phyloP scores from a whole-genome alignment of 1,284 basidiomycete species.

The Somion occarium region DNA sequence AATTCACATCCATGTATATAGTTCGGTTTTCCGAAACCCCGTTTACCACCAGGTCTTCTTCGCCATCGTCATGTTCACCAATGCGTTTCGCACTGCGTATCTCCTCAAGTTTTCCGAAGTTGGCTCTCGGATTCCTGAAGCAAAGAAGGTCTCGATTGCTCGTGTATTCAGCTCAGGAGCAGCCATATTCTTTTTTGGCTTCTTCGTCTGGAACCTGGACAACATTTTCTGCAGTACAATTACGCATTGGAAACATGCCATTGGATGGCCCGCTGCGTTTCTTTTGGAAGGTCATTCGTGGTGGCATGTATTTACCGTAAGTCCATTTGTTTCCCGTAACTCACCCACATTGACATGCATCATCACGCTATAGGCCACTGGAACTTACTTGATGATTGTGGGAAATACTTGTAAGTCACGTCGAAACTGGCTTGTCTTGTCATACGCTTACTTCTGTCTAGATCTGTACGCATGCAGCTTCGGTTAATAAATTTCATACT shows the following conservation, averaged over 20 bases:
- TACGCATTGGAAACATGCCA: conserved; percentile 45
- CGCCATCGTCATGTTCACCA: conserved; percentile 43
- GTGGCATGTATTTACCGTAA: conserved; percentile 68
- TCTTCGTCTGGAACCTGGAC: conserved; percentile 66
- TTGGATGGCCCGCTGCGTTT: conserved; percentile 65
- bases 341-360: too few species aligned
- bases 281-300: conserved; percentile 66
- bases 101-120: conserved; percentile 41
- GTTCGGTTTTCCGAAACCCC: conserved; percentile 56
- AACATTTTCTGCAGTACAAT: conserved; percentile 59
- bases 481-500: background rate
- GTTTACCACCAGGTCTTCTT: conserved; percentile 67
- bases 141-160: conserved; percentile 36
- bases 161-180: conserved; percentile 44
- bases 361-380: conserved; percentile 52
- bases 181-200: conserved; percentile 49
- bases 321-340: conserved; percentile 13
- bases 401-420: conserved; percentile 52
- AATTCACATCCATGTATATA: conserved; percentile 18
- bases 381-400: conserved; percentile 56
- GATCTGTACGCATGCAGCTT: conserved; percentile 1
- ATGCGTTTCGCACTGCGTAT: conserved; percentile 41
- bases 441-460: background rate
- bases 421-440: background rate
- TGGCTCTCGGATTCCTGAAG: conserved; percentile 36